phyloP scores from a whole-genome alignment of 2,329 filamentous ascomycete species.

The Aspergillus candidus region DNA sequence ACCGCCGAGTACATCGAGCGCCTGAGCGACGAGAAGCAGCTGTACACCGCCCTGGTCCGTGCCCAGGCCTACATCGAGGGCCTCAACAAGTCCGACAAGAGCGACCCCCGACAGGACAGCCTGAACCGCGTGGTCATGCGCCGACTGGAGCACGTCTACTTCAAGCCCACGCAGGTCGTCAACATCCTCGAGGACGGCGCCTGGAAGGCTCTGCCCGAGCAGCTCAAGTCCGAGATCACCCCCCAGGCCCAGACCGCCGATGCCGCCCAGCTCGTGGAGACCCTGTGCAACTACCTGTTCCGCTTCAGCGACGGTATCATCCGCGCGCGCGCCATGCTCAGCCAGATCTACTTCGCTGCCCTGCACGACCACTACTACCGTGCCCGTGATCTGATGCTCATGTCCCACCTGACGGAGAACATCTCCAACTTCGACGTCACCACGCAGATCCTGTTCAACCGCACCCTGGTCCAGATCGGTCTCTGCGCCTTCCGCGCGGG shows the following conservation, averaged over 20 bases:
- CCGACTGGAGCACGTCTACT: constrained; percentile 94
- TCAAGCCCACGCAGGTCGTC: constrained; percentile 93
- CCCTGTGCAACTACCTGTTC: constrained; percentile 93
- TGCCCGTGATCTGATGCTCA: constrained; percentile 97
- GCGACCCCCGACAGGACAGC: constrained; percentile 75
- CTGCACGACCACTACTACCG: constrained; percentile 98
- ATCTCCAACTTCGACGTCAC: constrained; percentile 95
- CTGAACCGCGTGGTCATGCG: constrained; percentile 91
- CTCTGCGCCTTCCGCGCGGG: constrained; percentile 97
- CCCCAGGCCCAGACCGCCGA: constrained; percentile 64
- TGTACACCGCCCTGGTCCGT: constrained; percentile 91
- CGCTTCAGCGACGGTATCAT: constrained; percentile 91
- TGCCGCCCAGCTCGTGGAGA: constrained; percentile 67
- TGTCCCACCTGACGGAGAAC: constrained; percentile 97
- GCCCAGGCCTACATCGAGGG: constrained; percentile 82
- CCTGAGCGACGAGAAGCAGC: constrained; percentile 77
- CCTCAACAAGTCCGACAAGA: constrained; percentile 61
- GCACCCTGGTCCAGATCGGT: constrained; percentile 93
- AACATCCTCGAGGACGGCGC: constrained; percentile 90
- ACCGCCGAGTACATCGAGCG: constrained; percentile 98
- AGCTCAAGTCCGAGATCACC: constrained; percentile 72
- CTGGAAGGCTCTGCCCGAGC: constrained; percentile 71
- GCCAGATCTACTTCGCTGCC: constrained; percentile 97
- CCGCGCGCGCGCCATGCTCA: constrained; percentile 92
- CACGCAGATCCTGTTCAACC: constrained; percentile 98